These are phyloP conservation scores for Pythium rhizo-oryzae DNA, from an alignment of 352 stramenopile genomes.

Conservation along the genomic window DNA sequence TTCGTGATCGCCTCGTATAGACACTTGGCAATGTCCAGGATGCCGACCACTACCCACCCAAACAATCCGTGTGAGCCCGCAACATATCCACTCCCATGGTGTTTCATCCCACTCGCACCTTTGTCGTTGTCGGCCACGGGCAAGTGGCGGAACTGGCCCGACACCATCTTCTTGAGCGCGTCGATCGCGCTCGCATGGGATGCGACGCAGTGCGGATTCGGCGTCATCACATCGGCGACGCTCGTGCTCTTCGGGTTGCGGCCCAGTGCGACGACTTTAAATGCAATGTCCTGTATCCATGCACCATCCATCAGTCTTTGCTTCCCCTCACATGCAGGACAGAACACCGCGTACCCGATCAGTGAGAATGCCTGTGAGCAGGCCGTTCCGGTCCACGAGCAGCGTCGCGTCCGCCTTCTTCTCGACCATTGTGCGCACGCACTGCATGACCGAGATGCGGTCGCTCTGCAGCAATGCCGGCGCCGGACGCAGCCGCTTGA, in stretches of 20 bases:
- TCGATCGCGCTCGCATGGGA: constrained; percentile 94
- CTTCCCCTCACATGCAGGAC: not conserved
- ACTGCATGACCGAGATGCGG: constrained; percentile 66
- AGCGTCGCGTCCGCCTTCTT: constrained; percentile 93
- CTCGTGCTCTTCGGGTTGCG: constrained; percentile 76
- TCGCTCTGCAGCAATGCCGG: constrained; percentile 74
- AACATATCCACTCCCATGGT: too few species aligned
- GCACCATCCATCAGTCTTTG: not conserved
- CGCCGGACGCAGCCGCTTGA: constrained; percentile 69
- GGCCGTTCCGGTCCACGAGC: constrained; percentile 87
- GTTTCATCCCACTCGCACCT: constrained; percentile 39
- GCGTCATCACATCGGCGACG: constrained; percentile 94
- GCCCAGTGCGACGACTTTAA: constrained; percentile 91
- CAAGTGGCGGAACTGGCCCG: constrained; percentile 95
- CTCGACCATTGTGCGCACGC: constrained; percentile 84
- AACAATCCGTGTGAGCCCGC: too few species aligned
- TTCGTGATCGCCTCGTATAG: constrained; percentile 98
- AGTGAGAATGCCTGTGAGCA: constrained; percentile 95
- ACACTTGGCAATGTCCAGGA: constrained; percentile 99
- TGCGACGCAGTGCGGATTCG: constrained; percentile 94
- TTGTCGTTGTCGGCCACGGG: constrained; percentile 92
- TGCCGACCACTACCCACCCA: too few species aligned
- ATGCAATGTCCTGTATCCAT: constrained; percentile 87
- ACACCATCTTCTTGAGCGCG: constrained; percentile 97
- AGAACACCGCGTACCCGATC: constrained; percentile 69